Evolutionary conservation across 2,329 filamentous ascomycete species (phyloP).

Genomic region (Fusarium gaditjirri): DNA sequence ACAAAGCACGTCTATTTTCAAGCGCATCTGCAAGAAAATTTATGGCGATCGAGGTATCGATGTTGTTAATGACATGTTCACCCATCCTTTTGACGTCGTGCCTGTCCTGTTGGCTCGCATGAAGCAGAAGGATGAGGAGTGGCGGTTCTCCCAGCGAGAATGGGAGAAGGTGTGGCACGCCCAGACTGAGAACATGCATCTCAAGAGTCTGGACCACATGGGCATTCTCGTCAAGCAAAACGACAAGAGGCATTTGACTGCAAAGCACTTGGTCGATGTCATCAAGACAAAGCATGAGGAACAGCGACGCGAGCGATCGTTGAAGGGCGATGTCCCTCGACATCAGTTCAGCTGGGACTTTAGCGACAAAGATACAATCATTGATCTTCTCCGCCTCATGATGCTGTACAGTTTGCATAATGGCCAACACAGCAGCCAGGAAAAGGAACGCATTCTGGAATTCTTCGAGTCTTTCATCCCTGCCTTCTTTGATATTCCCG

Average conservation of each 20-base stretch:
- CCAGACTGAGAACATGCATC: constrained; percentile 93
- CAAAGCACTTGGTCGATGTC: constrained; percentile 88
- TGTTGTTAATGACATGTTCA: constrained; percentile 88
- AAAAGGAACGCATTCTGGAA: constrained; percentile 77
- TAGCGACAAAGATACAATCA: constrained; percentile 73
- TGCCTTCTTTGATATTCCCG: constrained; percentile 79
- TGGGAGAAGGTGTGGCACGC: constrained; percentile 99
- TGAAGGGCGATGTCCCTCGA: constrained; percentile 69
- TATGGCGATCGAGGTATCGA: constrained; percentile 89
- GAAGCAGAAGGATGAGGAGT: constrained; percentile 97
- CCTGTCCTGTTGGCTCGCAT: constrained; percentile 88
- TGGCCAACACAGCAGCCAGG: constrained; percentile 75
- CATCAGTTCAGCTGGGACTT: constrained; percentile 84
- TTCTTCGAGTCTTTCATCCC: constrained; percentile 83
- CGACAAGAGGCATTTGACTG: constrained; percentile 91
- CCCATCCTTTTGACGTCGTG: constrained; percentile 84
- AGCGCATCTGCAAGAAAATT: constrained; percentile 96
- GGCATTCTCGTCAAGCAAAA: constrained; percentile 87
- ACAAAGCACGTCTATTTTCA: constrained; percentile 95
- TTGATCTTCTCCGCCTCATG: constrained; percentile 71
- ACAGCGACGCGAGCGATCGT: constrained; percentile 77
- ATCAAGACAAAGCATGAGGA: constrained; percentile 95
- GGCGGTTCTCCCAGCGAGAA: constrained; percentile 95
- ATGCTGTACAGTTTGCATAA: constrained; percentile 74
- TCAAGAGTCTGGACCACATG: constrained; percentile 97